Conservation (phyloP, 2,329 filamentous ascomycete species). For the Xylaria arbuscula region DNA sequence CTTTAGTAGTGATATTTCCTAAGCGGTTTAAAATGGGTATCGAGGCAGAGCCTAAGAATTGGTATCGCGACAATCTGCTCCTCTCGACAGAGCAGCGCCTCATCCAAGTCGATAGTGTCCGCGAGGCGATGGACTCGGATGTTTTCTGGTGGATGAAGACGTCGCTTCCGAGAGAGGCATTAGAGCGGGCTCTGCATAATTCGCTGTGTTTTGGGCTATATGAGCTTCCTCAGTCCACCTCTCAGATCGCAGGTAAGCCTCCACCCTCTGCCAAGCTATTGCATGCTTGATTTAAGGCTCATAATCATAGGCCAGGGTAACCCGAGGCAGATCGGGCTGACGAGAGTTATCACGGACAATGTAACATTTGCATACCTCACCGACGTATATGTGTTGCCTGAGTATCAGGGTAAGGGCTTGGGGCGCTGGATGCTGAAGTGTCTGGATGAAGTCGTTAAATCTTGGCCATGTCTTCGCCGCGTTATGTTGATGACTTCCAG, state of each 20-base stretch:
- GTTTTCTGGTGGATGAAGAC: constrained; percentile 69
- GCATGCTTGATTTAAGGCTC: constrained; percentile 19
- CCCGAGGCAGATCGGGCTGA: constrained; percentile 62
- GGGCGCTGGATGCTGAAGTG: constrained; percentile 66
- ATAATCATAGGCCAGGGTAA: constrained; percentile 38
- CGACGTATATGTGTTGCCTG: constrained; percentile 65
- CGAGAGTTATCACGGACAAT: constrained; percentile 75
- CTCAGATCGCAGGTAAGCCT: constrained; percentile 49
- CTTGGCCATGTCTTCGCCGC: constrained; percentile 65
- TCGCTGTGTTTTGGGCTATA: constrained; percentile 72
- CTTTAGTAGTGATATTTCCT: background rate
- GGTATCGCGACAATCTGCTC: constrained; percentile 66
- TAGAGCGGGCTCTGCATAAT: constrained; percentile 65
- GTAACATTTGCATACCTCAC: constrained; percentile 75
- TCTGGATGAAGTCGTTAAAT: constrained; percentile 58
- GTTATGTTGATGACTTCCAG: constrained; percentile 65
- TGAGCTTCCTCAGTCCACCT: constrained; percentile 49
- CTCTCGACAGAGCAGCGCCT: constrained; percentile 70
- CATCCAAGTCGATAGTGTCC: constrained; percentile 65
- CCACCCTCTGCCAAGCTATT: background rate
- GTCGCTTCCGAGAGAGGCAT: constrained; percentile 58
- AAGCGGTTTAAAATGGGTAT: constrained; percentile 38
- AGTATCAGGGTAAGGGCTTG: constrained; percentile 63
- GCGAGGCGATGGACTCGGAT: constrained; percentile 66
- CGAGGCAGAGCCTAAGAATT: constrained; percentile 52